phyloP scores from a whole-genome alignment of 2,329 filamentous ascomycete genomes.

The Aureobasidium melanogenum region DNA sequence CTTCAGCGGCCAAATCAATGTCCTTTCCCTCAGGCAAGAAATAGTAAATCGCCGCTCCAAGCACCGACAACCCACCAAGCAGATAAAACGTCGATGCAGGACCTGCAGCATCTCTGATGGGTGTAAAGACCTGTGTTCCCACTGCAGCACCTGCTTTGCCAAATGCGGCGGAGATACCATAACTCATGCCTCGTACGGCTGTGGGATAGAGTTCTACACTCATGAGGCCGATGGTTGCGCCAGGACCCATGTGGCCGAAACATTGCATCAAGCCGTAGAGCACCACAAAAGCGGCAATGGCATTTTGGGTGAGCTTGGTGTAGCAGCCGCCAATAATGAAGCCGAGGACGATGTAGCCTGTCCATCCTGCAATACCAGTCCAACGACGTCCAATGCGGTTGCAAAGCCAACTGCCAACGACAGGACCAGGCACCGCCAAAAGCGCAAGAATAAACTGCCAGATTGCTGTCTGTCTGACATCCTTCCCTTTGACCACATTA shows the following conservation, averaged over 20 bases:
- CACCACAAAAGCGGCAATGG: constrained; percentile 42
- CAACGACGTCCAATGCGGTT: constrained; percentile 41
- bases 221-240: constrained; percentile 43
- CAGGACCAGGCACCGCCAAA: constrained; percentile 41
- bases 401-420: constrained; percentile 41
- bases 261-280: constrained; percentile 46
- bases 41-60: constrained; percentile 18
- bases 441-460: constrained; percentile 41
- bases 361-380: constrained; percentile 44
- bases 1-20: constrained; percentile 15
- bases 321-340: constrained; percentile 44
- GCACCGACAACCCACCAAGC: constrained; percentile 16
- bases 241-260: constrained; percentile 42
- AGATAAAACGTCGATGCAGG: constrained; percentile 18
- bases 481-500: constrained; percentile 27
- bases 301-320: constrained; percentile 37
- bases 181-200: constrained; percentile 43
- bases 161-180: constrained; percentile 43
- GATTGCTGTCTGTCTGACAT: constrained; percentile 33
- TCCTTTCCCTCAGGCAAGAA: constrained; percentile 17
- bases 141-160: constrained; percentile 45
- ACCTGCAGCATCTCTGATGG: constrained; percentile 27
- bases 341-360: constrained; percentile 43
- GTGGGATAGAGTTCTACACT: constrained; percentile 45
- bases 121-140: constrained; percentile 43